Base-by-base conservation (phyloP, 441 rosid genomes). In the Erysimum pusillum region DNA sequence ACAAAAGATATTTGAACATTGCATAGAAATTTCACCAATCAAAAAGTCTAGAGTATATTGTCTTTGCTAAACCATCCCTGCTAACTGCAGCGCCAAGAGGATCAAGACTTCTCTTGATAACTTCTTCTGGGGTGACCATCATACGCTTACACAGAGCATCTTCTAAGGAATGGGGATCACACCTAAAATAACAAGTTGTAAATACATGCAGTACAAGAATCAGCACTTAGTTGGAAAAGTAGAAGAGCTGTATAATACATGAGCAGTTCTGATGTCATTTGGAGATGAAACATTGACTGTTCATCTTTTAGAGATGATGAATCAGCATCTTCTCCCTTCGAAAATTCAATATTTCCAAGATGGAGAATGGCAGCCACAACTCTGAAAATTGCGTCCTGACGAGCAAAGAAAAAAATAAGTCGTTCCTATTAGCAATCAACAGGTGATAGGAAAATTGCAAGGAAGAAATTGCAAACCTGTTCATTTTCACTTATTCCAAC, bases 1-100 rank as follows among this genome's bases (percentile, higher is more conserved):
- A 80, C 54, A 63, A 32, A 14, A 38, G 34, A 73, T 36, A 49
- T 10, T 57, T 63, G 17, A 72, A 52, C 35, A 69, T 53, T 69
- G 76, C 22, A 61, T 35, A 71, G 36, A 77, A 58, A 62, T 71
- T 80, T 28, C 78, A 91, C 99, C 99, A 94, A 65, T 92, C 90
- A 85, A 94, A 94, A 79, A 92, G 83, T 63, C 89, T 86, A 73
- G 97, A 86, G 81, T 94, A 94, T 84, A 92, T 83, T 35, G 97
- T 89, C 86, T 90, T 94, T 71, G 99, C 99, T 71, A 94, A 84
- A 71, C 97, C 96, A 81, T 94, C 99, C 82, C 99, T 85, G 80
- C 90, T 88, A 64, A 91, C 75, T 6, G 94, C 82, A 17, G 99
- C 99, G 36, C 86, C 91, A 71, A 42, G 73, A 72, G 94, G 88